Evolutionary conservation across 2,329 filamentous ascomycete genomes (phyloP).

Genomic region (Ambrosiella xylebori): DNA sequence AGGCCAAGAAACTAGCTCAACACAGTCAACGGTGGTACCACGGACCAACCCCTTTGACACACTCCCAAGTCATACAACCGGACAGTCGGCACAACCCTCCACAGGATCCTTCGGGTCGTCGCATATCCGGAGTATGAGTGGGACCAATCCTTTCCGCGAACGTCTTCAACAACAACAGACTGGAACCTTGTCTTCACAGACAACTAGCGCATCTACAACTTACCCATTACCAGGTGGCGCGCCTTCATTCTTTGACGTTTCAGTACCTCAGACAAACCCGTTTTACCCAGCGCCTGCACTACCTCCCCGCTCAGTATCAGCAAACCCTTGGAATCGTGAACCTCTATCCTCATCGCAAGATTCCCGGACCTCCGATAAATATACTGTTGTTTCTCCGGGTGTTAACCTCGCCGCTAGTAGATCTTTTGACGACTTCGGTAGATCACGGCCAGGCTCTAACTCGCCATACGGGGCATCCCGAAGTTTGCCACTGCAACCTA

Average conservation of each 20-base stretch:
- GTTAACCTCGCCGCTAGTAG: neutral
- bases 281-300: neutral
- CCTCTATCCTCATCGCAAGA: neutral
- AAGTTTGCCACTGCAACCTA: constrained; percentile 12
- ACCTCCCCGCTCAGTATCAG: neutral
- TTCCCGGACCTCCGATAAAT: constrained; percentile 4
- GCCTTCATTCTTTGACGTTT: neutral
- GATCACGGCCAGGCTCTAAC: neutral
- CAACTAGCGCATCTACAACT: neutral
- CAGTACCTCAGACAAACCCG: neutral
- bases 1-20: neutral
- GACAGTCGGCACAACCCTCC: neutral
- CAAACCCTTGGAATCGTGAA: neutral
- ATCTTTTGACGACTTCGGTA: constrained; percentile 7
- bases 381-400: neutral
- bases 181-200: neutral
- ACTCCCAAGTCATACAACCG: too few relatives aligned
- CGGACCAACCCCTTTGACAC: neutral
- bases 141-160: constrained; percentile 6
- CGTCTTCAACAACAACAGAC: constrained; percentile 3
- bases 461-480: neutral
- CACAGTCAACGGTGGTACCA: neutral
- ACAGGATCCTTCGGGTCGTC: neutral
- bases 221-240: neutral
- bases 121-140: neutral